Percentiles rank a stretch among this genome's conserved stretches.
Conservation (phyloP, 257 asterid species). For the Penstemon eatonii region DNA sequence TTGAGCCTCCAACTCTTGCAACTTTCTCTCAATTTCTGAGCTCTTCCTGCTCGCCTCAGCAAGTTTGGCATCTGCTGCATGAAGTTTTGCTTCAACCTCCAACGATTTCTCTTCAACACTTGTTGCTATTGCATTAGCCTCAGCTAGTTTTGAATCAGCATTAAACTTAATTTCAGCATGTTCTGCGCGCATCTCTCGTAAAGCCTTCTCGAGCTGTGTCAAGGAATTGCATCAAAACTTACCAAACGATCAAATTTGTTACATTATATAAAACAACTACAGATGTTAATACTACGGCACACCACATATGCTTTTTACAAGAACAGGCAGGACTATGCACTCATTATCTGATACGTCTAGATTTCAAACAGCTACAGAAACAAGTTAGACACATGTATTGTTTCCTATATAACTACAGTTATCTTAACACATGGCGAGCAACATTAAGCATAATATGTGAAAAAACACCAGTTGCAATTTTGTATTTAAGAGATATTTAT, state of each 20-base stretch:
- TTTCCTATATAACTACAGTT: not conserved
- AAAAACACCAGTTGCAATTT: not conserved
- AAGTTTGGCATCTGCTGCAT: constrained; percentile 83
- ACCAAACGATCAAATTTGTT: constrained; percentile 7
- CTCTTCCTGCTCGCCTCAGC: constrained; percentile 89
- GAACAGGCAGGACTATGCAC: not conserved
- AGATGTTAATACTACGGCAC: not conserved
- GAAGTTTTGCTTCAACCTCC: constrained; percentile 86
- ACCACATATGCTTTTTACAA: not conserved
- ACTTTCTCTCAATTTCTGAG: constrained; percentile 79
- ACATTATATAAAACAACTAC: not conserved
- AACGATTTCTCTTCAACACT: constrained; percentile 78
- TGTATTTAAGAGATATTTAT: not conserved
- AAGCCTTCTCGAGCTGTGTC: constrained; percentile 89
- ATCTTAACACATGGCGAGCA: not conserved
- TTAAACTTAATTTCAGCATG: constrained; percentile 83
- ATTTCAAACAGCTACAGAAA: not conserved
- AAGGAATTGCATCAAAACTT: constrained; percentile 32
- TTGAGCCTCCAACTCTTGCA: constrained; percentile 66
- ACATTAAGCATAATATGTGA: not conserved
- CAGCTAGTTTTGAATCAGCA: constrained; percentile 83
- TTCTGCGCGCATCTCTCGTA: constrained; percentile 82
- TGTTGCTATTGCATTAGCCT: constrained; percentile 76
- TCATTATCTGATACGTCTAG: not conserved
- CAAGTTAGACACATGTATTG: constrained; percentile 4